Base-by-base conservation (phyloP, 2,329 filamentous ascomycete species). In the Aspergillus niger region DNA sequence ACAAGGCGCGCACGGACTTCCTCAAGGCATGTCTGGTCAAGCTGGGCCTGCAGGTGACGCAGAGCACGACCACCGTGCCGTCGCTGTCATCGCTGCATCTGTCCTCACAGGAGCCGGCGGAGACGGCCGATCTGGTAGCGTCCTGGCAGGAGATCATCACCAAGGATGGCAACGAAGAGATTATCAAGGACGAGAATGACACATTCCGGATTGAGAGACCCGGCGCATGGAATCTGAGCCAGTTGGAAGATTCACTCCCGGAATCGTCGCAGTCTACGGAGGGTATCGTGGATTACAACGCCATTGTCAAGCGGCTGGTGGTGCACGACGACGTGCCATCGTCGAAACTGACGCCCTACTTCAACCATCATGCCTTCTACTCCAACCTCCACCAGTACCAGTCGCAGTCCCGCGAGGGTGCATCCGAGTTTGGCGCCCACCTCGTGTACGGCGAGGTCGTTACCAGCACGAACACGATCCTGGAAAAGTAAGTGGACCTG, bases 381-480 rank as follows among this genome's bases (percentile, higher is more conserved):
- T 81, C 85, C 4, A 89, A 89, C 61, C 81, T 98, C 8, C 77
- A 80, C 24, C 79, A 85, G 26, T 96, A 92, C 71, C 86, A 90
- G 55, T 74, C 76, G 11, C 82, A 84, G 51, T 81, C 84, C 1
- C 76, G 77, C 32, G 83, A 86, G 49, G 83, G 86, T 0, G 80
- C 85, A 6, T 75, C 74, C 3, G 79, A 85, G 24, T 98, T 96
- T 81, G 95, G 95, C 4, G 85, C 88, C 54, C 80, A 85, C 54
- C 76, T 99, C 3, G 81, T 98, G 65, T 98, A 98, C 71, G 93
- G 90, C 56, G 92, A 97, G 74, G 92, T 97, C 6, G 83, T 97
- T 15, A 97, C 94, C 2, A 96, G 92, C 74, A 99, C 95, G 28
- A 97, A 94, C 77, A 97, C 93, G 0, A 81, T 98, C 5, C 83